Evolutionary conservation across 164 flowering plant genomes (phyloP).

Genomic region (Platanus orientalis): DNA sequence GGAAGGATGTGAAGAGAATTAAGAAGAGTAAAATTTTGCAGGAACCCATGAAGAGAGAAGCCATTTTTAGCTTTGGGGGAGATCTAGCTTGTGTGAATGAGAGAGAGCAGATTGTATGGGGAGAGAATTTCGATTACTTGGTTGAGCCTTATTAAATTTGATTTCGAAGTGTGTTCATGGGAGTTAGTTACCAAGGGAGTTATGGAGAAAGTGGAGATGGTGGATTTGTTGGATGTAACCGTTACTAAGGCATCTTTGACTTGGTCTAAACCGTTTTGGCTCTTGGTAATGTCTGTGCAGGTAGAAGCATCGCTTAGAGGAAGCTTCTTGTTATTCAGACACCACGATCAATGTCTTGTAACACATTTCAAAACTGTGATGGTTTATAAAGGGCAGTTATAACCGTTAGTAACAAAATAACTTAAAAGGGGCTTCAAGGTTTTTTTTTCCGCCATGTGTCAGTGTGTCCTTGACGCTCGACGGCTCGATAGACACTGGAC

Average conservation of each 20-base stretch:
- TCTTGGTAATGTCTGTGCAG: too few species aligned
- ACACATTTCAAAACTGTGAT: too few species aligned
- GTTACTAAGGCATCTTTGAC: background rate
- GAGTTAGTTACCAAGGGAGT: background rate
- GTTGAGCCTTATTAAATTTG: background rate
- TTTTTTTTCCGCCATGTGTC: too few species aligned
- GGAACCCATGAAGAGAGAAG: conserved; percentile 6
- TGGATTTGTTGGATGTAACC: background rate
- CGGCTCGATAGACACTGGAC: too few species aligned
- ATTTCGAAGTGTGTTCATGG: background rate
- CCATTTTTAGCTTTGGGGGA: background rate
- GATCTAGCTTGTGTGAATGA: background rate
- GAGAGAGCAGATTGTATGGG: background rate
- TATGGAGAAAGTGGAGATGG: background rate
- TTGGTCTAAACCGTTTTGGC: background rate
- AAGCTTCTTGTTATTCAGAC: too few species aligned
- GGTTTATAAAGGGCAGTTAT: too few species aligned
- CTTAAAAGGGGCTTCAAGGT: too few species aligned
- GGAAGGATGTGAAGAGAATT: conserved; percentile 18
- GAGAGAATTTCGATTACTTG: conserved; percentile 1
- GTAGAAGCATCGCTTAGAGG: too few species aligned
- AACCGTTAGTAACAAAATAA: too few species aligned
- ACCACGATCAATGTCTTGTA: too few species aligned
- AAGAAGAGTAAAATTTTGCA: conserved; percentile 13
- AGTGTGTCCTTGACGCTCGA: too few species aligned